phyloP scores from a whole-genome alignment of 2,329 filamentous ascomycete species.

The Aspergillus udagawae region DNA sequence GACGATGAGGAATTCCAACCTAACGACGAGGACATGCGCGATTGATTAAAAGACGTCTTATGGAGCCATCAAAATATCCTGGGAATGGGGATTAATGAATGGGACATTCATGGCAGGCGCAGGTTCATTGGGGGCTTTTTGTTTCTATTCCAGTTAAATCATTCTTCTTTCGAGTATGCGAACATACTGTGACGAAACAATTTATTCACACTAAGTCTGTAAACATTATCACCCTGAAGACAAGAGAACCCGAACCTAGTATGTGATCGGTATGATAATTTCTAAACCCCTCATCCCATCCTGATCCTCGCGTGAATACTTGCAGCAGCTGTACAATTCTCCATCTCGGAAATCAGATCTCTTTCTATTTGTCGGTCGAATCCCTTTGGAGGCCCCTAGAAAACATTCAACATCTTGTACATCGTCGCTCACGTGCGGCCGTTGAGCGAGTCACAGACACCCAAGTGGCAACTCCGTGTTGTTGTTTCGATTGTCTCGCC shows the following conservation, averaged over 20 bases:
- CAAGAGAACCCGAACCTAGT: not conserved
- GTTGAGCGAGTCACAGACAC: slow-evolving; percentile 15
- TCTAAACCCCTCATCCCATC: not conserved
- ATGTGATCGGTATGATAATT: not conserved
- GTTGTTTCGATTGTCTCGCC: slow-evolving; percentile 9
- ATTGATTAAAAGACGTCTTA: slow-evolving; percentile 22
- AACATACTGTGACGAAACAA: not conserved
- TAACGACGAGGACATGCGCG: slow-evolving; percentile 37
- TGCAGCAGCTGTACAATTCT: not conserved
- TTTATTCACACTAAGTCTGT: not conserved
- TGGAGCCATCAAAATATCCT: slow-evolving; percentile 9
- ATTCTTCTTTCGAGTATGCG: not conserved
- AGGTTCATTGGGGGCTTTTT: slow-evolving; percentile 14
- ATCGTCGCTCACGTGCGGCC: not conserved
- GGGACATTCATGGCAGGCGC: slow-evolving; percentile 16
- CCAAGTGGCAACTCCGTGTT: slow-evolving; percentile 9
- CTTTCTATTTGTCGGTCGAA: not conserved
- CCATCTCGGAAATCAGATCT: not conserved
- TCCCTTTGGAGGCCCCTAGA: not conserved
- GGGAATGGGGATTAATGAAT: slow-evolving; percentile 11
- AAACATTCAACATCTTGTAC: not conserved
- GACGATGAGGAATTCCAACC: slow-evolving; percentile 40
- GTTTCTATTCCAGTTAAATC: not conserved
- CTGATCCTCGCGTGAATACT: not conserved
- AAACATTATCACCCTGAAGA: not conserved